Evolutionary conservation across 2,329 filamentous ascomycete species (phyloP), one percentile per base, ranked within the genome.

Genomic region (Claviceps humidiphila): DNA sequence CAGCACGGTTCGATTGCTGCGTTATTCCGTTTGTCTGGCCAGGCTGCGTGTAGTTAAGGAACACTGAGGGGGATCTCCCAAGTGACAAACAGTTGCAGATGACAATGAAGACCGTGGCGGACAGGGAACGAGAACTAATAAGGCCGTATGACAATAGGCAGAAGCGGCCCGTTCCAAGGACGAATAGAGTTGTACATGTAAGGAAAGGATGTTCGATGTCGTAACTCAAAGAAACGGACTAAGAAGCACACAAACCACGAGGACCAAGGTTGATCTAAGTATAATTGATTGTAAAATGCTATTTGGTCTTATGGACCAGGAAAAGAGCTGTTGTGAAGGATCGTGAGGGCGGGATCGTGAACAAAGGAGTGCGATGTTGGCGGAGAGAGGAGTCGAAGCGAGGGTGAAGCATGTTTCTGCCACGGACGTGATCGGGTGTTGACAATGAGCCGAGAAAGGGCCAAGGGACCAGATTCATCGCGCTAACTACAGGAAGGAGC

Each of bases 1-100:
- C 9, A 6, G 16, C 6, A 13, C 11, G 48, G 7, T 6, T 50
- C 6, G 11, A 17, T 58, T 14, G 26, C 14, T 50, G 45, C 16
- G 7, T 48, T 51, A 13, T 52, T 50, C 8, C 55, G 52, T 9
- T 59, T 55, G 3, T n/a, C 16, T 48, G 58, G 54, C 30, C 56
- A 55, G 51, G 56, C 58, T 57, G 49, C n/a, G 56, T 57, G 39
- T 63, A 56, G 26, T 51, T 54, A 53, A 61, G 60, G 37, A 61
- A 55, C 8, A 16, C 48, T 44, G 9, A 49, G 22, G 2, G 20
- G 30, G 13, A 17, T n/a, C 22, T 20, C 17, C 17, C 37, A 17
- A 9, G 43, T 17, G 26, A 8, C 8, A 11, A 34, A 34, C 30
- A 11, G 30, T 34, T 34, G 38, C 38, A 34, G 22, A 17, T 26